Base-by-base conservation (phyloP, 2,329 filamentous ascomycete genomes). In the Phaeophleospora eucalypticola region DNA sequence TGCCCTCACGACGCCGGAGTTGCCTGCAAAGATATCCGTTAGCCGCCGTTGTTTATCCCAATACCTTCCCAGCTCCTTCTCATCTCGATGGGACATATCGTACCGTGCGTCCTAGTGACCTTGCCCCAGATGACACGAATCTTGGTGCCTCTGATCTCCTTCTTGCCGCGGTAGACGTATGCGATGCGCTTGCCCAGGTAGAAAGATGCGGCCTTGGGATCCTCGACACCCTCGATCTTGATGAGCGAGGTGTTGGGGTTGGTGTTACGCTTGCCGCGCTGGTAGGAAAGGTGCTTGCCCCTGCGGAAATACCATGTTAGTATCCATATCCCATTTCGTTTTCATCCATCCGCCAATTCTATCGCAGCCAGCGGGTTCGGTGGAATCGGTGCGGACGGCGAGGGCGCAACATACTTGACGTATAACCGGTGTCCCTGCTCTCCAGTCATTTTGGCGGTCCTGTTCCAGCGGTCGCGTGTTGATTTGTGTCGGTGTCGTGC, bases 41-140 rank as follows among this genome's bases (percentile, higher is more conserved):
- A 63, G 61, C 44, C 45, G 37, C 37, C 33, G 29, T 42, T 9
- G 12, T 42, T 41, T 15, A 20, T 32, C 17, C 29, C 24, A 17
- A 14, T n/a, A 27, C 16, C 15, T 15, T 4, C 18, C 35, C 18
- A 24, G 27, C 15, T 44, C n/a, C 20, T 36, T 37, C 16, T 21
- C 20, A 36, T 35, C 12, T 29, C 24, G 12, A 12, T n/a, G 29
- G 41, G 18, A 10, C 29, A 44, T 38, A 35, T 54, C 67, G 66
- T 87, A 91, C 87, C 91, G 78, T 97, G 91, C 72, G 89, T 85
- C 71, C 89, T 81, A 72, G 89, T 95, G 72, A 97, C 86, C 82
- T 95, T 96, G 80, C 91, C 91, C 89, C 90, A 97, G 80, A 97
- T 96, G 66, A 97, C 73, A 71, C 91, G 84, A 78, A 97, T 94